Evolutionary conservation across 2,329 filamentous ascomycete genomes (phyloP), one percentile per base, ranked within the genome.

Genomic region (Aspergillus niger): DNA sequence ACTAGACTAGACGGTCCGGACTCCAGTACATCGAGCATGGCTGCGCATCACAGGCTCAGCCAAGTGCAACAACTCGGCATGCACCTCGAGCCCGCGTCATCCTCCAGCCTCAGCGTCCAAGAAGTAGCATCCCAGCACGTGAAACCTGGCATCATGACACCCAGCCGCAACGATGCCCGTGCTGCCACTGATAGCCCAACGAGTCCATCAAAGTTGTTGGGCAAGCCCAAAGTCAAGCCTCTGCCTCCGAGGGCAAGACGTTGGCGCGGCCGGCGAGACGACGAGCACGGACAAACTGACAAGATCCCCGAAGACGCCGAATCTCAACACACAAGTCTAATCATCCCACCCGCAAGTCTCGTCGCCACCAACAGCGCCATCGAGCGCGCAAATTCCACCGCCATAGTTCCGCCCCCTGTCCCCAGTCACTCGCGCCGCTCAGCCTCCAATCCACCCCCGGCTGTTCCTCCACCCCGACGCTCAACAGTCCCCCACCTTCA

Each of bases 51-150:
- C 24, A 70, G 68, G 49, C 61, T 62, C 26, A 73, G 65, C 58
- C 59, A 69, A 11, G 60, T 63, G 10, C 61, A 76, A 48, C 70
- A 67, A 28, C 76, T 92, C 3, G 90, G 90, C 8, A 92, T 93
- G 75, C 90, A 87, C 62, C 80, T 94, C 3, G 85, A 86, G 1
- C 82, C 85, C 1, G 86, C 90, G 55, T 85, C 84, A n/a, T 85
- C 85, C 51, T 96, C 91, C 72, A 87, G 83, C 69, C 80, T 91
- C 65, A 93, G 90, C 70, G 89, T 95, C 50, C 82, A 86, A 36
- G 90, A 95, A 68, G 86, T 96, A 44, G 91, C 92, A 6, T 86
- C 86, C 10, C 89, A 92, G 48, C 91, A 84, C 73, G 91, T 94
- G 76, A 92, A 91, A 74, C 91, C 91, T 0, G 91, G 90, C 1